Conservation (phyloP, 495 filamentous ascomycete species). For the Daldinia childiae region DNA sequence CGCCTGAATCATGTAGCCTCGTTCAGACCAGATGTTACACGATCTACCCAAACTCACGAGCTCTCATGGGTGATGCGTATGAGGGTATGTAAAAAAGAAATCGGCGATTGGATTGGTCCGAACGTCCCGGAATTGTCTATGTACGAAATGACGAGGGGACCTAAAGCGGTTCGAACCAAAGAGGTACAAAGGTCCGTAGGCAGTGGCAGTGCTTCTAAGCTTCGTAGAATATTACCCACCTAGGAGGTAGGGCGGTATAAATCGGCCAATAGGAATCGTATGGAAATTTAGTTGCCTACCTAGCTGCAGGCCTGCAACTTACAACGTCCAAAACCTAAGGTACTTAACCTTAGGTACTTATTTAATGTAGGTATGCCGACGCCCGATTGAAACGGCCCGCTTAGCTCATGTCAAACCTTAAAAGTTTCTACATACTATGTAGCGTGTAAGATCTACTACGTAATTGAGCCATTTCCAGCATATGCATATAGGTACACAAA, state of each 20-base stretch:
- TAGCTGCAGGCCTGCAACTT: not conserved
- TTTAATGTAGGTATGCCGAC: not conserved
- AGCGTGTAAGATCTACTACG: not conserved
- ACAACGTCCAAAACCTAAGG: not conserved
- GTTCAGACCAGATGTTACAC: not conserved
- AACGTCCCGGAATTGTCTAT: not conserved
- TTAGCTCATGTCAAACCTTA: conserved; percentile 1
- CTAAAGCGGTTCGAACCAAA: too few relatives aligned
- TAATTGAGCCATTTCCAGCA: not conserved
- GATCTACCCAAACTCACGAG: conserved; percentile 1
- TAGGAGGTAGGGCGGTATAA: not conserved
- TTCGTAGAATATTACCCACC: not conserved
- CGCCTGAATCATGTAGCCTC: not conserved
- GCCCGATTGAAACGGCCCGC: conserved; percentile 1
- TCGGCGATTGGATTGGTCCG: conserved; percentile 1
- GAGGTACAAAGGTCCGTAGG: not conserved
- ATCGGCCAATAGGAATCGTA: not conserved
- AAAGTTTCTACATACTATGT: not conserved
- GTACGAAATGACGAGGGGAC: conserved; percentile 5
- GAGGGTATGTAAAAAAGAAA: not conserved
- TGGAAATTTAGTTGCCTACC: not conserved
- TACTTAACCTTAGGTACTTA: not conserved
- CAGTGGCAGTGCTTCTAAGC: conserved; percentile 11
- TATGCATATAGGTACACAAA: not conserved
- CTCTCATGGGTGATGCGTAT: not conserved